These are phyloP conservation scores for Pichia kudriavzevii DNA, from an alignment of 1,139 yeast genomes.

Conservation along the genomic window DNA sequence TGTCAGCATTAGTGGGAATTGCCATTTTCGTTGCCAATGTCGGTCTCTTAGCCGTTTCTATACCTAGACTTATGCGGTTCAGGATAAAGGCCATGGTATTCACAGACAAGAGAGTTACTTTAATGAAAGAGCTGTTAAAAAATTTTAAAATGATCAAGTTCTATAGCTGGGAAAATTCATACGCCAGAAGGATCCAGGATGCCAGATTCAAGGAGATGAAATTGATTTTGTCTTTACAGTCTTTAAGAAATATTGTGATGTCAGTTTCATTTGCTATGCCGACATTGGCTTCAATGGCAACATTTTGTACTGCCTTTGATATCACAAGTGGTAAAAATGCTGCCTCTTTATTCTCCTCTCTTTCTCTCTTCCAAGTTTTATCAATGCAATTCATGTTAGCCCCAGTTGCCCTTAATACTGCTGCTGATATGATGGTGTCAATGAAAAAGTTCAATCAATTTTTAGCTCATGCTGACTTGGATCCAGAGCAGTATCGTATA, in stretches of 20 bases:
- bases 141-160: constrained; percentile 41
- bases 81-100: constrained; percentile 40
- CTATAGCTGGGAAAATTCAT: constrained; percentile 47
- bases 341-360: constrained; percentile 71
- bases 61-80: constrained; percentile 34
- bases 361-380: constrained; percentile 62
- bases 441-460: constrained; percentile 34
- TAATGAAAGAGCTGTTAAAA: constrained; percentile 38
- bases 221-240: constrained; percentile 35
- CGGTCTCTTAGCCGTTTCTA: constrained; percentile 27
- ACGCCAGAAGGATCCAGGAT: constrained; percentile 32
- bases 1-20: constrained; percentile 59
- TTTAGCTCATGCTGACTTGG: constrained; percentile 23
- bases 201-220: constrained; percentile 38
- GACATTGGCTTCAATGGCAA: constrained; percentile 40
- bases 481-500: constrained; percentile 9
- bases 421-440: constrained; percentile 41
- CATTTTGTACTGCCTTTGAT: constrained; percentile 65
- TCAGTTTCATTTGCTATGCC: constrained; percentile 40
- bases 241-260: constrained; percentile 34
- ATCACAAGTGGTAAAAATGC: constrained; percentile 46
- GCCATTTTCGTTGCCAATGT: constrained; percentile 40
- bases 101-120: constrained; percentile 38
- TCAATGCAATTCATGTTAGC: constrained; percentile 48
- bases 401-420: constrained; percentile 52